Percentiles rank a stretch among this genome's conserved stretches.
Evolutionary conservation across 2,329 filamentous ascomycete genomes (phyloP).

Genomic region (Fusarium robinianum): DNA sequence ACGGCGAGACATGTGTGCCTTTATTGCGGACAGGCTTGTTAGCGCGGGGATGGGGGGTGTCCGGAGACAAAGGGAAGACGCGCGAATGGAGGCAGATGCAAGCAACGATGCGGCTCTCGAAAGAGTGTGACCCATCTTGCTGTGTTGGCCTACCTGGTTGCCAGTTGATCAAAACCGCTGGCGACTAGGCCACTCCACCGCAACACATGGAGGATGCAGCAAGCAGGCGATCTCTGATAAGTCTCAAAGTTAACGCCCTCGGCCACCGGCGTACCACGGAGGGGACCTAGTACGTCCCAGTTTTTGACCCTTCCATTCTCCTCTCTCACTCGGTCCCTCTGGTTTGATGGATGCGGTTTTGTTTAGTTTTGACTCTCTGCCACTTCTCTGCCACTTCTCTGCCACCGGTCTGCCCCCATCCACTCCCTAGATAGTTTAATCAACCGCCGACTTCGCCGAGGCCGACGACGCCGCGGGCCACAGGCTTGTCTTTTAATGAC

Average conservation of each 20-base stretch:
- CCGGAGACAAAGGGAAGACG: conserved; percentile 46
- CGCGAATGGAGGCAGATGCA: conserved; percentile 56
- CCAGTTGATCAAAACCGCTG: conserved; percentile 74
- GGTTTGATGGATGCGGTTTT: conserved; percentile 16
- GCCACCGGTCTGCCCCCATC: conserved; percentile 1
- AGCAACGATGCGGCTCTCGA: conserved; percentile 68
- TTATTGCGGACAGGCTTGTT: conserved; percentile 62
- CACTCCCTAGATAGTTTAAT: no score
- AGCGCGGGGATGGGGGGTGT: conserved; percentile 57
- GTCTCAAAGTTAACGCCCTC: conserved; percentile 40
- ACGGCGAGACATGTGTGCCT: conserved; percentile 58
- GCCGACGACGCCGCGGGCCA: conserved; percentile 9
- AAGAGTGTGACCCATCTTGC: conserved; percentile 74
- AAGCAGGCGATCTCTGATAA: conserved; percentile 52
- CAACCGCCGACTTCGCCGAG: conserved; percentile 9
- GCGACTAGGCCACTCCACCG: conserved; percentile 67
- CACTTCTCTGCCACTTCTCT: neutral
- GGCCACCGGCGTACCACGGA: conserved; percentile 35
- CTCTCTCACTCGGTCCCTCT: conserved; percentile 10
- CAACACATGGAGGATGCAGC: conserved; percentile 50
- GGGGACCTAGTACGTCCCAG: conserved; percentile 32
- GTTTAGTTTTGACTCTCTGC: conserved; percentile 10
- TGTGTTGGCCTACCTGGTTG: conserved; percentile 87
- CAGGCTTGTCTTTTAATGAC: neutral
- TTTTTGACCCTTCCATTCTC: conserved; percentile 17